These are phyloP conservation scores for Tuber melanosporum DNA, from an alignment of 495 filamentous ascomycete species.

Conservation along the genomic window DNA sequence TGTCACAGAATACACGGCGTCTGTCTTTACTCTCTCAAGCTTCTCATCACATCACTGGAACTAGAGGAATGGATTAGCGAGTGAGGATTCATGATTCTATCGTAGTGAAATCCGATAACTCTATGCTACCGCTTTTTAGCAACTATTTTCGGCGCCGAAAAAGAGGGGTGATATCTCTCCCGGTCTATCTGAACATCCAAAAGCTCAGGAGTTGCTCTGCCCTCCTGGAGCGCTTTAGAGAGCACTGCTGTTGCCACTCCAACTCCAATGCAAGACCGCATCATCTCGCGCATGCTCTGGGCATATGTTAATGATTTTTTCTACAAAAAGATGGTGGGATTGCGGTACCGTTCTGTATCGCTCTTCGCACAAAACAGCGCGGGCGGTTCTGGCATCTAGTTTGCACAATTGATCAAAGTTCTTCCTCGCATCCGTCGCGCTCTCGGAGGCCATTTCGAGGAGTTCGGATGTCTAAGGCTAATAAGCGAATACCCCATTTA, in stretches of 20 bases:
- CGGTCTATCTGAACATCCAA: conserved; percentile 36
- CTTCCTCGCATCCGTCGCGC: conserved; percentile 56
- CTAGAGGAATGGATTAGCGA: not conserved
- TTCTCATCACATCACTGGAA: not conserved
- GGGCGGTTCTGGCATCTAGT: conserved; percentile 47
- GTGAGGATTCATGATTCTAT: conserved; percentile 2
- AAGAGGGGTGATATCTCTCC: conserved; percentile 36
- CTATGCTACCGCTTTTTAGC: conserved; percentile 8
- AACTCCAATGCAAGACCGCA: conserved; percentile 45
- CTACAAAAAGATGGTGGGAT: not conserved
- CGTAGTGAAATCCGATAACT: not conserved
- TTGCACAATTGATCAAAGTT: conserved; percentile 58
- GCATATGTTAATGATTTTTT: conserved; percentile 3
- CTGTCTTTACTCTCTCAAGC: not conserved
- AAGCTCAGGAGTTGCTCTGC: conserved; percentile 23
- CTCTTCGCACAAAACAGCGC: conserved; percentile 40
- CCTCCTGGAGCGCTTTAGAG: conserved; percentile 34
- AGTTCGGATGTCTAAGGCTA: conserved; percentile 44
- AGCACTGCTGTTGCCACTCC: conserved; percentile 43
- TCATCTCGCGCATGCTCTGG: conserved; percentile 38
- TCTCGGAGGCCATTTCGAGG: conserved; percentile 56
- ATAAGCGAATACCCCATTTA: not conserved
- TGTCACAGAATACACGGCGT: not conserved
- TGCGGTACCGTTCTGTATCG: conserved; percentile 31
- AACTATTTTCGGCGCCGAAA: conserved; percentile 34